Base-by-base conservation (phyloP, 73 alveolate genomes). In the Uronychia setigera region DNA sequence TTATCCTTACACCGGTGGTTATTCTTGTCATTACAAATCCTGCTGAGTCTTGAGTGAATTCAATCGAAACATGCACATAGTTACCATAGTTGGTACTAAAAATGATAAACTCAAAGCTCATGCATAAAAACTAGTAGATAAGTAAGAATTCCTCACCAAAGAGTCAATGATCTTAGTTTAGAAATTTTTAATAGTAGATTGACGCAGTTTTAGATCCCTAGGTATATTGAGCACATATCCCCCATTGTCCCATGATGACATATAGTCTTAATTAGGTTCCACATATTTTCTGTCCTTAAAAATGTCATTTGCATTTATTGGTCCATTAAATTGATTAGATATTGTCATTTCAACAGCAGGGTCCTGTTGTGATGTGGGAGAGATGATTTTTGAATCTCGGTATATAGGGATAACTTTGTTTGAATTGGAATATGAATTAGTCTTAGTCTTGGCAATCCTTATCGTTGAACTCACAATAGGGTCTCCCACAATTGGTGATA, bases 71-170 rank as follows among this genome's bases (percentile, higher is more conserved):
- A 1, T 77, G 76, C 26, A 86, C 35, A 34, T 28, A 86, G 32
- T 27, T 79, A 14, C 82, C 29, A 33, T 35, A 79, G 31, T 75
- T 74, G 26, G 85, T 60, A 79, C 79, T 86, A 32, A 79, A 86
- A 27, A 79, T 29, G 1, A 32, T 88, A 31, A 79, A 77, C 31
- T 86, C 87, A 27, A 58, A n/a, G n/a, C n/a, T n/a, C n/a, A n/a
- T n/a, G n/a, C n/a, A n/a, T n/a, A n/a, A n/a, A n/a, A n/a, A n/a
- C n/a, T n/a, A n/a, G n/a, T n/a, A n/a, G n/a, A n/a, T n/a, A n/a
- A n/a, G n/a, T n/a, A n/a, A n/a, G n/a, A n/a, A n/a, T n/a, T n/a
- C n/a, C n/a, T 30, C n/a, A 31, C 83, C 0, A 86, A 28, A 30
- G 33, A 25, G 1, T 79, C 87, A 29, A 79, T 19, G 0, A 35